Conservation (phyloP, 208 protist species). For the Tritrichomonas musculus region DNA sequence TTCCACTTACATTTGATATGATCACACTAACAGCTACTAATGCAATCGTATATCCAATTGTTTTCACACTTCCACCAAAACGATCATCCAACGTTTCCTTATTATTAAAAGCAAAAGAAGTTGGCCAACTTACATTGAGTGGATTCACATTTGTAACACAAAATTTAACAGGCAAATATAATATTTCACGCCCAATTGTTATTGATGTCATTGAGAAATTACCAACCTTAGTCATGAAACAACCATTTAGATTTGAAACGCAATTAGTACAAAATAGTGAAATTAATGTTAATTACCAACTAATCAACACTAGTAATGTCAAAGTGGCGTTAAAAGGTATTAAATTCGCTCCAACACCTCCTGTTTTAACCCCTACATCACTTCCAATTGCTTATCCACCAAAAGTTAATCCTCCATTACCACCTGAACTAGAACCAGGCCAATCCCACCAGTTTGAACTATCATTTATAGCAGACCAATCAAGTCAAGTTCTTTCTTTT, state of each 20-base stretch:
- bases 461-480: background rate
- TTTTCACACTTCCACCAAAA: background rate
- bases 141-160: background rate
- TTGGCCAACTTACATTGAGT: background rate
- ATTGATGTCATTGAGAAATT: background rate
- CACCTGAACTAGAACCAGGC: background rate
- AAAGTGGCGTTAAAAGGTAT: background rate
- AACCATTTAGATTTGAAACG: background rate
- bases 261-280: background rate
- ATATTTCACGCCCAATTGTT: background rate
- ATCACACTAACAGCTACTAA: background rate
- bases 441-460: background rate
- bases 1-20: background rate
- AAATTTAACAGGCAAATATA: background rate
- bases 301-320: background rate
- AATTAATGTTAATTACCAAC: background rate
- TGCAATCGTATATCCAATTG: background rate
- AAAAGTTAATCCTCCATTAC: background rate
- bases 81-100: background rate
- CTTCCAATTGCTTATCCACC: conserved; percentile 23
- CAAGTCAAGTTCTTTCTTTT: background rate
- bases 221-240: background rate
- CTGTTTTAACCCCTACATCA: background rate
- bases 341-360: background rate
- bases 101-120: background rate